Evolutionary conservation across 2,329 filamentous ascomycete species (phyloP).

Genomic region (Moelleriella libera): DNA sequence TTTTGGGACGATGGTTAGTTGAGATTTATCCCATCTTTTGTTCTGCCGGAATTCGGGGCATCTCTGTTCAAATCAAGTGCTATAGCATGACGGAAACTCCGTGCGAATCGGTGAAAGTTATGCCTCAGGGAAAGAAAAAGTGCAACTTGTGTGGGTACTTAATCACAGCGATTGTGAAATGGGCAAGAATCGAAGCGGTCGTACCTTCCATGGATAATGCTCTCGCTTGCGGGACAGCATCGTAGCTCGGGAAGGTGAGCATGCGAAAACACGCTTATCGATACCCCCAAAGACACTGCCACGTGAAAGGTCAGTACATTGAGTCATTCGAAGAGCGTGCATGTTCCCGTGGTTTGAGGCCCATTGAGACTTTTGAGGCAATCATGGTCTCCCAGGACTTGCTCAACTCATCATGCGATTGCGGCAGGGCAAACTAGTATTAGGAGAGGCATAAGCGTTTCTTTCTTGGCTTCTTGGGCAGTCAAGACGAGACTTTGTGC

Average conservation of each 20-base stretch:
- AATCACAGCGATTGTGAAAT: conserved; percentile 1
- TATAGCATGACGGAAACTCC: background rate
- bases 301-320: no score
- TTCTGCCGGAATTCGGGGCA: background rate
- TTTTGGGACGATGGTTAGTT: conserved; percentile 13
- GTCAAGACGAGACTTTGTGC: no score
- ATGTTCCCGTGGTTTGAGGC: no score
- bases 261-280: background rate
- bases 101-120: background rate
- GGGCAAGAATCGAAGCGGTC: conserved; percentile 2
- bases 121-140: background rate
- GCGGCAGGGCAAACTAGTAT: no score
- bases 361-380: no score
- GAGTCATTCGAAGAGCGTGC: no score
- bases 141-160: background rate
- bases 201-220: conserved; percentile 1
- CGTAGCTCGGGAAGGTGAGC: background rate
- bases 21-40: background rate
- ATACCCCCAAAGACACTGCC: no score
- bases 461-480: no score
- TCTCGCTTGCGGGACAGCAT: background rate
- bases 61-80: background rate
- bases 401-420: no score
- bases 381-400: no score
- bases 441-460: no score